phyloP scores from a whole-genome alignment of 208 protist genomes.

The Leishmania lainsoni region DNA sequence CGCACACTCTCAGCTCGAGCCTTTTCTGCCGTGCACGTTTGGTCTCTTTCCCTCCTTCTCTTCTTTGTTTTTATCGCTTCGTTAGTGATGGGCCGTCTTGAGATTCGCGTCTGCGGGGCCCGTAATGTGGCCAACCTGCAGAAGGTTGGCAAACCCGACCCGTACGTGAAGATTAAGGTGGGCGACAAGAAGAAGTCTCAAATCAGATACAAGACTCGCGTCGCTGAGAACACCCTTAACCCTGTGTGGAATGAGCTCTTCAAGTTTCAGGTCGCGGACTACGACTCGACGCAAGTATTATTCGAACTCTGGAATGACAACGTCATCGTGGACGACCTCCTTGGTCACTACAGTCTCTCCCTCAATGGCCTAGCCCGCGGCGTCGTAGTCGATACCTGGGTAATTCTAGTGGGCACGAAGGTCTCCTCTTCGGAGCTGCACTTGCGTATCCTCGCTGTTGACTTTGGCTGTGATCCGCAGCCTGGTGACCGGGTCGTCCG shows the following conservation, averaged over 20 bases:
- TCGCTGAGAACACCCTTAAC: constrained; percentile 55
- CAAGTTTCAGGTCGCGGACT: constrained; percentile 69
- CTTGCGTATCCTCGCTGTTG: constrained; percentile 54
- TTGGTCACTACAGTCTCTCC: constrained; percentile 62
- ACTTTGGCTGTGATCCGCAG: constrained; percentile 51
- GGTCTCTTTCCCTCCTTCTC: not conserved
- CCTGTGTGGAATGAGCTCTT: constrained; percentile 70
- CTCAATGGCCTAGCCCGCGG: constrained; percentile 55
- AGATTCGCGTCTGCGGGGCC: constrained; percentile 69
- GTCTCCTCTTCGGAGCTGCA: constrained; percentile 56
- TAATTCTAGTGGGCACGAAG: constrained; percentile 44
- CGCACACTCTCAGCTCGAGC: not conserved
- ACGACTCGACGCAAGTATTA: constrained; percentile 44
- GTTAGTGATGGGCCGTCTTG: constrained; percentile 38
- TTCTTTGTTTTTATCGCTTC: not conserved
- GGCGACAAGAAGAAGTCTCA: constrained; percentile 36
- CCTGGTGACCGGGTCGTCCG: constrained; percentile 21
- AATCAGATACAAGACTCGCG: constrained; percentile 48
- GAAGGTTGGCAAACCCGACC: constrained; percentile 60
- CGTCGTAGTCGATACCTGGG: constrained; percentile 68
- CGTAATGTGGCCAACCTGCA: constrained; percentile 68
- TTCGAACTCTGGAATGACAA: constrained; percentile 74
- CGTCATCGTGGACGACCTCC: constrained; percentile 46
- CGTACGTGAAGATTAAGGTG: constrained; percentile 56
- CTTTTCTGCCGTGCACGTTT: not conserved